Conservation (phyloP, 2,329 filamentous ascomycete species). For the Intubia oerlemansii region DNA sequence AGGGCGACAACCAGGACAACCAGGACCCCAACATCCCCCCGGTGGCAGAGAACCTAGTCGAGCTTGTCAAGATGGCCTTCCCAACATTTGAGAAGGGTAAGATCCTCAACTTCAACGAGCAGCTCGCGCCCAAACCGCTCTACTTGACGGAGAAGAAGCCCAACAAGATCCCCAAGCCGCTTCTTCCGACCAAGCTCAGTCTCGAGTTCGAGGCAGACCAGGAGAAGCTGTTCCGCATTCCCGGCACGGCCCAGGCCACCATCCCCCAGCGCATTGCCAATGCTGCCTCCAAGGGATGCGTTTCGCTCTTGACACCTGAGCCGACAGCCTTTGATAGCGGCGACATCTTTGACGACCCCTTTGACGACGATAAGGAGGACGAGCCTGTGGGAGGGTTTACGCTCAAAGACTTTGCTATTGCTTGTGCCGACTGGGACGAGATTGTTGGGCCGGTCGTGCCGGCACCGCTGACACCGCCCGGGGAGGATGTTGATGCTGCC, state of each 20-base stretch:
- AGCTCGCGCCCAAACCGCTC: constrained; percentile 65
- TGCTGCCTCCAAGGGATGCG: constrained; percentile 24
- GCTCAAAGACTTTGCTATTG: constrained; percentile 60
- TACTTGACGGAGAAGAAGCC: constrained; percentile 63
- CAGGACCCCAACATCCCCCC: constrained; percentile 44
- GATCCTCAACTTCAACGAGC: constrained; percentile 57
- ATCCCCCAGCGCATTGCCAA: constrained; percentile 36
- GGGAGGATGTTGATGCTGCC: constrained; percentile 7
- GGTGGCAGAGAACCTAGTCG: constrained; percentile 49
- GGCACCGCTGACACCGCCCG: constrained; percentile 17
- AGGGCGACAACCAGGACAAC: constrained; percentile 24
- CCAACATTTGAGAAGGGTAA: constrained; percentile 60
- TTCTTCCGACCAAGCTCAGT: constrained; percentile 72
- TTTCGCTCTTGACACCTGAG: constrained; percentile 20
- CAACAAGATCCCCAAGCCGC: constrained; percentile 54
- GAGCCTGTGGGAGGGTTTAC: constrained; percentile 51
- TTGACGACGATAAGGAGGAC: constrained; percentile 22
- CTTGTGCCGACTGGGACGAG: constrained; percentile 71
- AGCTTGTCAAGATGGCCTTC: constrained; percentile 60
- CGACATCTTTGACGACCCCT: constrained; percentile 14
- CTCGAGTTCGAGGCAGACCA: constrained; percentile 74
- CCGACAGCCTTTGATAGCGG: constrained; percentile 21
- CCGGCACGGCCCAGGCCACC: constrained; percentile 29
- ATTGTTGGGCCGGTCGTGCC: constrained; percentile 25
- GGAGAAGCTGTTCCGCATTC: constrained; percentile 65